These are phyloP conservation scores for Nakazawaea holstii DNA, from an alignment of 805 yeast species.

Conservation along the genomic window DNA sequence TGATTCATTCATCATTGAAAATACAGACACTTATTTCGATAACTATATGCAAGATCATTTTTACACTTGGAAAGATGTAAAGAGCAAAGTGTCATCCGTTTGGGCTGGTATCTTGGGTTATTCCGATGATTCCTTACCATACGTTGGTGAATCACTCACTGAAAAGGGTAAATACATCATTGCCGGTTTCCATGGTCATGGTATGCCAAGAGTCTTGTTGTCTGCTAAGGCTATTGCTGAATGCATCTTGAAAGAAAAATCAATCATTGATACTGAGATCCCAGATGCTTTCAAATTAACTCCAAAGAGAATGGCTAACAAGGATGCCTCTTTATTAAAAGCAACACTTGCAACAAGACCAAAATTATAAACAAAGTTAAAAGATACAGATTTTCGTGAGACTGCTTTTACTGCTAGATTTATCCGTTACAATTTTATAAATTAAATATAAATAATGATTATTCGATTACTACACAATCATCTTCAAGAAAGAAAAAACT, in stretches of 20 bases:
- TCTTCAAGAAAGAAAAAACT: background rate
- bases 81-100: constrained; percentile 19
- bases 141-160: constrained; percentile 33
- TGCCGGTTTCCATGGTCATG: constrained; percentile 48
- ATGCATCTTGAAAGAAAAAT: constrained; percentile 11
- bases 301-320: constrained; percentile 14
- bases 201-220: constrained; percentile 42
- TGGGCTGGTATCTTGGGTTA: constrained; percentile 49
- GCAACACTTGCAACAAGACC: constrained; percentile 1
- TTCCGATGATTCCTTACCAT: constrained; percentile 34
- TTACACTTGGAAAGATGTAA: constrained; percentile 26
- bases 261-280: constrained; percentile 7
- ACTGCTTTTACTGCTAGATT: too few relatives aligned
- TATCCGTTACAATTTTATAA: background rate
- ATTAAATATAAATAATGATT: too few relatives aligned
- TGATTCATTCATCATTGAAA: constrained; percentile 26
- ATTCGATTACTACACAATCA: background rate
- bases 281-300: constrained; percentile 21
- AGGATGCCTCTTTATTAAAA: constrained; percentile 13
- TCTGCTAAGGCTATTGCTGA: constrained; percentile 34
- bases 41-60: constrained; percentile 26
- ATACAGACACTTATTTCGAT: constrained; percentile 19
- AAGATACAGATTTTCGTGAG: too few relatives aligned
- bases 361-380: background rate
- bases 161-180: constrained; percentile 28